Conservation (phyloP, 1,284 basidiomycete genomes). For the Papiliotrema laurentii region DNA sequence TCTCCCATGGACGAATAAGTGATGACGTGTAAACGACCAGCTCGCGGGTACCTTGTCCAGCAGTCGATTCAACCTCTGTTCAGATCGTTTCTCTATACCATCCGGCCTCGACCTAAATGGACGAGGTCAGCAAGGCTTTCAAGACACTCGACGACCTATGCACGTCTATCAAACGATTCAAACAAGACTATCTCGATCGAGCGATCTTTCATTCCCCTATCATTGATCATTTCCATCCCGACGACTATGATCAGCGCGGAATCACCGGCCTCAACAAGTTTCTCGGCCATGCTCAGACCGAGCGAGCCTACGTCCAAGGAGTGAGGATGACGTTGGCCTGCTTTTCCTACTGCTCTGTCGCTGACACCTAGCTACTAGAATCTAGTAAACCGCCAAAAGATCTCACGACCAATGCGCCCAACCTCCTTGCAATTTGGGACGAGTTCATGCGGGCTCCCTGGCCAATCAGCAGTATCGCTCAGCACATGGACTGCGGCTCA, state of each 20-base stretch:
- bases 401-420: slow-evolving; percentile 31
- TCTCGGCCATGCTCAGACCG: slow-evolving; percentile 22
- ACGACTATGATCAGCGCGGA: slow-evolving; percentile 25
- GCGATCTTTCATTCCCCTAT: slow-evolving; percentile 31
- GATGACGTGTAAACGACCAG: too few species aligned
- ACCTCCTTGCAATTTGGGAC: slow-evolving; percentile 39
- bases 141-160: slow-evolving; percentile 4
- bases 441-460: slow-evolving; percentile 27
- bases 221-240: slow-evolving; percentile 37
- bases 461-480: slow-evolving; percentile 30
- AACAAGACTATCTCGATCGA: slow-evolving; percentile 7
- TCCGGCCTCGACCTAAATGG: too few species aligned
- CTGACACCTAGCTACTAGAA: slow-evolving; percentile 7
- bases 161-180: slow-evolving; percentile 10
- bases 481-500: slow-evolving; percentile 21
- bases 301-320: slow-evolving; percentile 27
- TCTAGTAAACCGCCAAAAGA: slow-evolving; percentile 23
- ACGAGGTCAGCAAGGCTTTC: not conserved
- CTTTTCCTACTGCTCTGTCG: not conserved
- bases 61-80: too few species aligned
- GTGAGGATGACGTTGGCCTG: slow-evolving; percentile 12
- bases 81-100: too few species aligned
- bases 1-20: too few species aligned
- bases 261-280: slow-evolving; percentile 37
- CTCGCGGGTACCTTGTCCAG: too few species aligned